Conservation (phyloP, 2,329 filamentous ascomycete genomes). For the Ascochyta viciae-villosae region DNA sequence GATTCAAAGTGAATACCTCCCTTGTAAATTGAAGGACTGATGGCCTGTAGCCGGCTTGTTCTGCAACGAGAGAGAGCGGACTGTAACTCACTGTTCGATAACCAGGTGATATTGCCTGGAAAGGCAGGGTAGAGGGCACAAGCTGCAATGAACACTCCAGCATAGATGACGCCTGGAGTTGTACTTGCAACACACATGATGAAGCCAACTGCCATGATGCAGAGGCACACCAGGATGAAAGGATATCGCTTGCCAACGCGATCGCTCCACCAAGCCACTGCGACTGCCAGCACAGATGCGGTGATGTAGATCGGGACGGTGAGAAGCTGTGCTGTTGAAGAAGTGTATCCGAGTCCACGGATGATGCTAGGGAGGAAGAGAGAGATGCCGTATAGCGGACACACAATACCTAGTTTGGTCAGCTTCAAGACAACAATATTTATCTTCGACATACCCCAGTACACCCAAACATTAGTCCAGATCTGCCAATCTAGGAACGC, state of each 20-base stretch:
- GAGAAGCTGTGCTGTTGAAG: constrained; percentile 51
- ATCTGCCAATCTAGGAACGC: constrained; percentile 59
- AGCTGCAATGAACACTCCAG: constrained; percentile 48
- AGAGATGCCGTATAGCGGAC: constrained; percentile 48
- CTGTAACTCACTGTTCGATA: constrained; percentile 57
- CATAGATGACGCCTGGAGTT: constrained; percentile 46
- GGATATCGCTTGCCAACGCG: constrained; percentile 41
- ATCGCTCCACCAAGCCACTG: constrained; percentile 42
- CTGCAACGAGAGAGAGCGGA: too few relatives aligned
- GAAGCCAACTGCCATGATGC: constrained; percentile 46
- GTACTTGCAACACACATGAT: constrained; percentile 47
- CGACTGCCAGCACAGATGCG: constrained; percentile 45
- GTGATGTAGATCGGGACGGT: constrained; percentile 54
- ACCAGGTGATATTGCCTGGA: constrained; percentile 55
- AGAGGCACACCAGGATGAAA: constrained; percentile 44
- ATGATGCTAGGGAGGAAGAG: constrained; percentile 58
- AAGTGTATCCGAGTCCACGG: constrained; percentile 49
- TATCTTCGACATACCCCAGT: constrained; percentile 61
- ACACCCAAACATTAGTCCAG: constrained; percentile 63
- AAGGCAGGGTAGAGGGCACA: constrained; percentile 49
- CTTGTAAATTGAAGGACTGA: too few relatives aligned
- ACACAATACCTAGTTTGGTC: constrained; percentile 44
- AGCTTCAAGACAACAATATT: neutral
- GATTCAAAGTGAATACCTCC: too few relatives aligned
- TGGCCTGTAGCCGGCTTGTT: too few relatives aligned